Evolutionary conservation across 352 stramenopile species (phyloP).

Genomic region (Phytophthora citrophthora): DNA sequence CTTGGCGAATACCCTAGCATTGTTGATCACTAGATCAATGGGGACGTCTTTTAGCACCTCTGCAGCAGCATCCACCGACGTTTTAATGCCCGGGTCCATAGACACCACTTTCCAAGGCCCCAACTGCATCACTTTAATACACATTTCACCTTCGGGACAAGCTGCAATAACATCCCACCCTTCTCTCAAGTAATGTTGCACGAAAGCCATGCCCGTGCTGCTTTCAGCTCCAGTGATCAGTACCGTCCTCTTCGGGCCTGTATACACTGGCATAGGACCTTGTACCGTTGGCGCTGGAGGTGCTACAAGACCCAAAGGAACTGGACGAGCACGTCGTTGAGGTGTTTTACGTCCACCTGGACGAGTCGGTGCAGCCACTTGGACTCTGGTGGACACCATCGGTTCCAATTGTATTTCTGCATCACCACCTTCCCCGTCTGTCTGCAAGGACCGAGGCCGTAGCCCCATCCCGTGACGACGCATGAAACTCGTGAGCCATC

Average conservation of each 20-base stretch:
- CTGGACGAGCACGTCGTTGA: slow-evolving; percentile 11
- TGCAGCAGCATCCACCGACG: slow-evolving; percentile 52
- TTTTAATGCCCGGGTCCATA: slow-evolving; percentile 54
- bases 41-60: slow-evolving; percentile 42
- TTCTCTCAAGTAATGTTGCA: slow-evolving; percentile 41
- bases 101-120: slow-evolving; percentile 50
- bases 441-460: slow-evolving; percentile 30
- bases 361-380: slow-evolving; percentile 1
- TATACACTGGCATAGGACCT: slow-evolving; percentile 18
- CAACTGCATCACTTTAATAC: slow-evolving; percentile 29
- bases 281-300: not conserved
- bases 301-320: slow-evolving; percentile 21
- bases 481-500: slow-evolving; percentile 44
- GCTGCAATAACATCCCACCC: slow-evolving; percentile 52
- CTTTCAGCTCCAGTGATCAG: slow-evolving; percentile 53
- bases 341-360: slow-evolving; percentile 3
- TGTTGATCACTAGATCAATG: slow-evolving; percentile 82
- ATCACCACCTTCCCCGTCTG: slow-evolving; percentile 23
- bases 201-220: slow-evolving; percentile 44
- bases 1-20: slow-evolving; percentile 53
- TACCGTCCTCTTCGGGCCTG: slow-evolving; percentile 42
- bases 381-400: not conserved
- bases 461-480: slow-evolving; percentile 33
- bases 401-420: slow-evolving; percentile 19
- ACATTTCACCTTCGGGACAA: slow-evolving; percentile 22